Evolutionary conservation across 768 basidiomycete species (phyloP).

Genomic region (Auricularia cornea): DNA sequence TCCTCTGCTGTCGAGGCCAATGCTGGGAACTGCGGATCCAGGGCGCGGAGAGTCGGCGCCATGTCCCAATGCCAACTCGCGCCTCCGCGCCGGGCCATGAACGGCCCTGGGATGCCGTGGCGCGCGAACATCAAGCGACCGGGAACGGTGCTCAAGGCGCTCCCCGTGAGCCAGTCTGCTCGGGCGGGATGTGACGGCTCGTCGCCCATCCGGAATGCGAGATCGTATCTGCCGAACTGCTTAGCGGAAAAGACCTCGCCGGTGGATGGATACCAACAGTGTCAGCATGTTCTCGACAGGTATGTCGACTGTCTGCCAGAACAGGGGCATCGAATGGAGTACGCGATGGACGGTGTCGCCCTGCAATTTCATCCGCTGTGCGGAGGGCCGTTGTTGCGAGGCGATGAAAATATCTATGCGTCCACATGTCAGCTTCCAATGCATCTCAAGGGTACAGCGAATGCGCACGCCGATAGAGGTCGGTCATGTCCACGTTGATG

Average conservation of each 20-base stretch:
- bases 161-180: conserved; percentile 52
- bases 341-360: conserved; percentile 36
- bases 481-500: conserved; percentile 40
- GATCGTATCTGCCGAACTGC: conserved; percentile 43
- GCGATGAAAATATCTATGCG: conserved; percentile 22
- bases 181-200: conserved; percentile 36
- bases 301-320: conserved; percentile 46
- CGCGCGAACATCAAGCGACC: conserved; percentile 46
- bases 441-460: neutral
- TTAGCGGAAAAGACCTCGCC: no score
- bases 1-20: conserved; percentile 25
- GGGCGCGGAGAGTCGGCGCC: conserved; percentile 30
- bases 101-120: conserved; percentile 35
- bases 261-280: conserved; percentile 37
- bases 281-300: conserved; percentile 51
- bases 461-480: conserved; percentile 48
- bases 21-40: conserved; percentile 30
- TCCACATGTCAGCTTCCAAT: conserved; percentile 1
- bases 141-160: conserved; percentile 39
- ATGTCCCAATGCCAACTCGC: conserved; percentile 43
- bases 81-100: conserved; percentile 17
- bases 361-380: conserved; percentile 26
- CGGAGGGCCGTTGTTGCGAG: conserved; percentile 28
- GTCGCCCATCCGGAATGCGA: conserved; percentile 46
- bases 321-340: conserved; percentile 44